Base-by-base conservation (phyloP, 495 filamentous ascomycete species). In the Aspergillus hancockii region DNA sequence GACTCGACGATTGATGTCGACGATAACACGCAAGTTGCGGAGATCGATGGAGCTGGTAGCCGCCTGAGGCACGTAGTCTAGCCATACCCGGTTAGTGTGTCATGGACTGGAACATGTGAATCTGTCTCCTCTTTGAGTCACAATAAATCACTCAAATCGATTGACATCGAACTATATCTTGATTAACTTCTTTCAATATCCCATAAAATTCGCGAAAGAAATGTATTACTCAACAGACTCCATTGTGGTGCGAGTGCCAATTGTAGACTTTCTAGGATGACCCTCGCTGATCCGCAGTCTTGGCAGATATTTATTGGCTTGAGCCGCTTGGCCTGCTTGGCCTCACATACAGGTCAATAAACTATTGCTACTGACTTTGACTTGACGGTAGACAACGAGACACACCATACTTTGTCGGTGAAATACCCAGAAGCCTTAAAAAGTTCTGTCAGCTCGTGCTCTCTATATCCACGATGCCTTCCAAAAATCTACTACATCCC, bases 401-500 rank as follows among this genome's bases (percentile, higher is more conserved):
- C 14, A 4, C 49, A 10, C 49, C 23, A 31, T 52, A 18, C 25
- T 40, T 38, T 7, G 9, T 34, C 25, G 25, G 25, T 28, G 25
- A 28, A 28, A n/a, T n/a, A n/a, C 25, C 25, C 7, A 28, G 25
- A 7, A 28, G 25, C 7, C n/a, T 28, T 7, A 28, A 28, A 7
- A 28, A 28, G 3, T 3, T 7, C 25, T 3, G 25, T 28, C 25
- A 7, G 25, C 25, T 7, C 25, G 7, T 28, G 7, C 25, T 28
- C 25, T 28, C 25, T 21, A 47, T 38, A 10, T 34, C 38, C 38
- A 61, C n/a, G 2, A 71, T 73, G 68, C 34, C 57, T 22, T 49
- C 60, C 36, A 51, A 45, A 25, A 34, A 50, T 55, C 52, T 63
- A 55, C 62, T 67, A 19, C 89, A 93, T 61, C 89, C 90, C 10